Evolutionary conservation across 164 flowering plant genomes (phyloP).

Genomic region (Santalum album): DNA sequence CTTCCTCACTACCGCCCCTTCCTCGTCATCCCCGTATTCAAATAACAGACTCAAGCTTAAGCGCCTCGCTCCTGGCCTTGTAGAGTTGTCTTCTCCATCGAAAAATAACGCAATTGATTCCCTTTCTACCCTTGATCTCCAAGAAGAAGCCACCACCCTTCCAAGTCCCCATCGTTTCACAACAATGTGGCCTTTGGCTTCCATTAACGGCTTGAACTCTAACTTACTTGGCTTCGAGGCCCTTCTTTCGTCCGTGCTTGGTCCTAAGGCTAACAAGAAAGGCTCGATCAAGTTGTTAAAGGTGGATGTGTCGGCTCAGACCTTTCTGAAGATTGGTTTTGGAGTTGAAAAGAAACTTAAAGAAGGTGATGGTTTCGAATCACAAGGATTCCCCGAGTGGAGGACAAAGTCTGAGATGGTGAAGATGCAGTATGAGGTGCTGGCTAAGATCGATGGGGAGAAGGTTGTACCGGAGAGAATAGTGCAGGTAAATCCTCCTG

Average conservation of each 20-base stretch:
- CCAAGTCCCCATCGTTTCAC: slow-evolving; percentile 50
- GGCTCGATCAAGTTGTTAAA: slow-evolving; percentile 72
- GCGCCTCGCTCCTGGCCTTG: slow-evolving; percentile 86
- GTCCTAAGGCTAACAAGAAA: slow-evolving; percentile 47
- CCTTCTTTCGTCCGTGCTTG: slow-evolving; percentile 54
- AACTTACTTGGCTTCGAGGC: slow-evolving; percentile 73
- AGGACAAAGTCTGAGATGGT: slow-evolving; percentile 68
- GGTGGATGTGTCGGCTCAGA: slow-evolving; percentile 84
- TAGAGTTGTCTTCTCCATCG: slow-evolving; percentile 64
- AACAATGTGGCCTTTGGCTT: slow-evolving; percentile 78
- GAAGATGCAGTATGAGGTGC: slow-evolving; percentile 83
- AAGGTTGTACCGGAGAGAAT: slow-evolving; percentile 71
- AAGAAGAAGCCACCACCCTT: slow-evolving; percentile 33
- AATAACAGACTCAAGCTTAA: slow-evolving; percentile 67
- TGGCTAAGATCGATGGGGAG: slow-evolving; percentile 81
- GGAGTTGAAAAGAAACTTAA: slow-evolving; percentile 64
- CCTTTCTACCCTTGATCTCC: slow-evolving; percentile 24
- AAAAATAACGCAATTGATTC: slow-evolving; percentile 24
- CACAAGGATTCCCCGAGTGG: slow-evolving; percentile 56
- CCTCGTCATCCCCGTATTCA: slow-evolving; percentile 43
- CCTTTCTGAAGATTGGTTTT: slow-evolving; percentile 71
- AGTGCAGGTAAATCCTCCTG: slow-evolving; percentile 48
- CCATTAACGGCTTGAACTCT: slow-evolving; percentile 62
- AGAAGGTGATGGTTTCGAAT: slow-evolving; percentile 39
- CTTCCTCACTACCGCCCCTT: slow-evolving; percentile 55